These are phyloP conservation scores for Halenospora varia DNA, from an alignment of 495 filamentous ascomycete species.

Conservation along the genomic window DNA sequence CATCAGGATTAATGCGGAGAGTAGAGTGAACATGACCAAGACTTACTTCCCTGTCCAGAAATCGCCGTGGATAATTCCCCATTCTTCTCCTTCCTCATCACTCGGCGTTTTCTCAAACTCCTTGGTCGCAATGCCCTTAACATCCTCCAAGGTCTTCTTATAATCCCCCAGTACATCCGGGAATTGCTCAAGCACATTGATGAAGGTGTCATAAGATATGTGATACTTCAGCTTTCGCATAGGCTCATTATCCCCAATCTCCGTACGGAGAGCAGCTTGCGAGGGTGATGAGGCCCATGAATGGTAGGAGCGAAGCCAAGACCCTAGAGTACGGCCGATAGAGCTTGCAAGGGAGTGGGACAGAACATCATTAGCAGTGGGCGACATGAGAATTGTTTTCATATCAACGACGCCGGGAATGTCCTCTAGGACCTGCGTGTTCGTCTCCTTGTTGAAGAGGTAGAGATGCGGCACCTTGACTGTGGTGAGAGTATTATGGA, in stretches of 20 bases:
- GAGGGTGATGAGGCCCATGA: conserved; percentile 36
- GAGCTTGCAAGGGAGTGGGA: conserved; percentile 16
- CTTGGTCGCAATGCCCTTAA: conserved; percentile 25
- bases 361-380: conserved; percentile 12
- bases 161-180: conserved; percentile 33
- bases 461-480: conserved; percentile 48
- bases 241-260: conserved; percentile 34
- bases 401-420: conserved; percentile 43
- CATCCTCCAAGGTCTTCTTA: conserved; percentile 37
- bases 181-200: conserved; percentile 39
- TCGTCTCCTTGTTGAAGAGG: conserved; percentile 39
- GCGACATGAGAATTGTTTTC: conserved; percentile 41
- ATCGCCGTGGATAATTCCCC: conserved; percentile 51
- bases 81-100: conserved; percentile 24
- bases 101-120: conserved; percentile 33
- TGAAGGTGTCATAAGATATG: conserved; percentile 27
- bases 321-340: conserved; percentile 48
- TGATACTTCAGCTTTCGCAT: conserved; percentile 45
- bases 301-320: conserved; percentile 51
- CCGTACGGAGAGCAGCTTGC: conserved; percentile 32
- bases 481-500: conserved; percentile 25
- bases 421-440: conserved; percentile 51
- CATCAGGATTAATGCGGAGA: neutral
- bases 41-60: conserved; percentile 59
- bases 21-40: neutral